phyloP scores from a whole-genome alignment of 1,284 basidiomycete species.

The Cystobasidium pallidum region DNA sequence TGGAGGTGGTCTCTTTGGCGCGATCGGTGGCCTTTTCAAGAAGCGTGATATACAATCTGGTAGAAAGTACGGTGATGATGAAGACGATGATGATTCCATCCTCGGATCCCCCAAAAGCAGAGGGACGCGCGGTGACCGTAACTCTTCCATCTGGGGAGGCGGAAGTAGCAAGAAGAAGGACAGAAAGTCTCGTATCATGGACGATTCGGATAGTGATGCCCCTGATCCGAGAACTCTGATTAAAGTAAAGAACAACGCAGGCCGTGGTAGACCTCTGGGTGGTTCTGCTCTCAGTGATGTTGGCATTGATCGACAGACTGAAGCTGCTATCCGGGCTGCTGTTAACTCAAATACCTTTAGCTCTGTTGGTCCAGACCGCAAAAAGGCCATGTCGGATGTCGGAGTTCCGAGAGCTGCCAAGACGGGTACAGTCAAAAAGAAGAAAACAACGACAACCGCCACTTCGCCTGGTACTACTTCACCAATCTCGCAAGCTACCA shows the following conservation, averaged over 20 bases:
- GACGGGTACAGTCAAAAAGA: conserved; percentile 43
- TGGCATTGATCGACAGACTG: conserved; percentile 21
- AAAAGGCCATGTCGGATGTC: conserved; percentile 35
- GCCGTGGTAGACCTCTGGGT: conserved; percentile 10
- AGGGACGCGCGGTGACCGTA: conserved; percentile 26
- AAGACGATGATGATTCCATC: conserved; percentile 36
- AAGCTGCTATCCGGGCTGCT: conserved; percentile 38
- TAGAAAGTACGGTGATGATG: conserved; percentile 19
- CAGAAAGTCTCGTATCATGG: conserved; percentile 21
- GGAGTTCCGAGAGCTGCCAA: conserved; percentile 28
- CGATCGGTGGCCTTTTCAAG: conserved; percentile 48
- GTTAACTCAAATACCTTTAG: conserved; percentile 30
- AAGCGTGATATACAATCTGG: conserved; percentile 39
- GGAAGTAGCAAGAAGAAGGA: conserved; percentile 27
- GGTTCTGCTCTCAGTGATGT: conserved; percentile 23
- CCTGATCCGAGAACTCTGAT: conserved; percentile 45
- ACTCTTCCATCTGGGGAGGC: conserved; percentile 24
- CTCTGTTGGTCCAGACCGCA: conserved; percentile 26
- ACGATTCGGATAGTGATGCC: conserved; percentile 48
- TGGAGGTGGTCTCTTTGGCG: conserved; percentile 49
- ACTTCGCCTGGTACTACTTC: conserved; percentile 7
- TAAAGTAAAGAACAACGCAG: conserved; percentile 50
- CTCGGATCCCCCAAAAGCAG: conserved; percentile 14
- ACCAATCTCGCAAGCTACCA: conserved; percentile 16
- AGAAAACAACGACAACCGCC: conserved; percentile 19